Evolutionary conservation across 345 rosid genomes (phyloP).

Genomic region (Citrus inodora): DNA sequence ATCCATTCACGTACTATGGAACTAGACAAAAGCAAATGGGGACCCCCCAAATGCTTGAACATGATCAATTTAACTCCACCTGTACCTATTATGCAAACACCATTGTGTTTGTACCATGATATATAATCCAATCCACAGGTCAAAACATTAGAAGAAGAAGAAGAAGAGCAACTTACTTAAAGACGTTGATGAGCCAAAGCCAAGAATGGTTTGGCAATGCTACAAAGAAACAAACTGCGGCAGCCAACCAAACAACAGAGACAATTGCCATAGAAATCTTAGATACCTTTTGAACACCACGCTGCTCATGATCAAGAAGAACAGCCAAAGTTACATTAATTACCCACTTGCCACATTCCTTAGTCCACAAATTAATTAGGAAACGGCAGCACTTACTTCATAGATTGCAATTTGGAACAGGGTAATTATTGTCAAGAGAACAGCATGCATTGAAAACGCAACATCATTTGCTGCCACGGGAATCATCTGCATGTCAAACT

Average conservation of each 20-base stretch:
- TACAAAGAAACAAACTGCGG: constrained; percentile 66
- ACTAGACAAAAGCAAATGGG: neutral
- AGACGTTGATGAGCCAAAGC: constrained; percentile 78
- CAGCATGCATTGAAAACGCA: constrained; percentile 91
- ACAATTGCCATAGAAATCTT: constrained; percentile 55
- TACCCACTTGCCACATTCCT: neutral
- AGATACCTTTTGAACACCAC: constrained; percentile 78
- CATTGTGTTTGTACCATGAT: neutral
- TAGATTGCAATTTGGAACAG: constrained; percentile 73
- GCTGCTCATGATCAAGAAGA: constrained; percentile 38
- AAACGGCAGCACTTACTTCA: constrained; percentile 45
- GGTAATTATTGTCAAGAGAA: constrained; percentile 59
- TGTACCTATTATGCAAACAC: neutral
- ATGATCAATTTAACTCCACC: neutral
- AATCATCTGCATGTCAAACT: constrained; percentile 57
- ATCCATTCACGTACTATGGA: neutral
- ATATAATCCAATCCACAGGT: neutral
- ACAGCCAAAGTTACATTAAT: neutral
- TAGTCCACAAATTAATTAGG: neutral
- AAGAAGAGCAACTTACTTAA: constrained; percentile 55
- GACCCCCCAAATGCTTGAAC: neutral
- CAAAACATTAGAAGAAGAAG: neutral
- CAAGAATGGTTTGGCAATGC: constrained; percentile 75
- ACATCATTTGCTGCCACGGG: constrained; percentile 95
- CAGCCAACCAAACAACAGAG: constrained; percentile 47